A percentile compares a stretch with the other conserved stretches of the same genome.
phyloP scores from a whole-genome alignment of 2,329 filamentous ascomycete genomes.

The Pseudogymnoascus sp. region DNA sequence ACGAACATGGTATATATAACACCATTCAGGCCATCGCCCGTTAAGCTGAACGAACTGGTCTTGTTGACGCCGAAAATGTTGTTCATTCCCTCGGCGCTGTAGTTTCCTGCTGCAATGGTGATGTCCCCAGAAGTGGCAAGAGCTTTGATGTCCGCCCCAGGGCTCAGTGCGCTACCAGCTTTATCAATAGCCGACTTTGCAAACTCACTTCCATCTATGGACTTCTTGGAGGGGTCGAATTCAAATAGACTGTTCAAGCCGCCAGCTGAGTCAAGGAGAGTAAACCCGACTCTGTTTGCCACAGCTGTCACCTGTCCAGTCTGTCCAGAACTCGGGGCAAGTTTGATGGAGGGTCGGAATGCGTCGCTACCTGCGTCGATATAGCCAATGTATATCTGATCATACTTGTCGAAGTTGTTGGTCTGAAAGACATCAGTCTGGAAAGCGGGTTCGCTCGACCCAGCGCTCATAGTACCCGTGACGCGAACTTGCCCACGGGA shows the following conservation, averaged over 20 bases:
- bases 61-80: conserved; percentile 71
- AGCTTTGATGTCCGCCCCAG: conserved; percentile 59
- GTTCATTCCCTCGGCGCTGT: conserved; percentile 55
- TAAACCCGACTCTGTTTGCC: conserved; percentile 81
- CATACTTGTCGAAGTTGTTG: conserved; percentile 94
- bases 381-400: conserved; percentile 78
- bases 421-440: conserved; percentile 70
- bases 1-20: conserved; percentile 64
- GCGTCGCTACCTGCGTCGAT: conserved; percentile 64
- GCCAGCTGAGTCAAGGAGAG: conserved; percentile 61
- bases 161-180: conserved; percentile 61
- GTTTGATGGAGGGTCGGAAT: conserved; percentile 73
- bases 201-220: conserved; percentile 53
- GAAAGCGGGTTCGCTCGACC: conserved; percentile 38
- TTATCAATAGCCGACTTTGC: conserved; percentile 65
- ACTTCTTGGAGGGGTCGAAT: conserved; percentile 59
- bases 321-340: conserved; percentile 61
- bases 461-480: conserved; percentile 58
- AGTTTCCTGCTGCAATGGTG: conserved; percentile 76
- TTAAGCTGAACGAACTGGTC: conserved; percentile 50
- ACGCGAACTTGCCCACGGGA: conserved; percentile 75
- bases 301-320: conserved; percentile 63
- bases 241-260: conserved; percentile 87
- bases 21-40: conserved; percentile 69
- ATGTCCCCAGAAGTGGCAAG: conserved; percentile 56